Evolutionary conservation across 257 asterid species (phyloP).

Genomic region (Ballota nigra): DNA sequence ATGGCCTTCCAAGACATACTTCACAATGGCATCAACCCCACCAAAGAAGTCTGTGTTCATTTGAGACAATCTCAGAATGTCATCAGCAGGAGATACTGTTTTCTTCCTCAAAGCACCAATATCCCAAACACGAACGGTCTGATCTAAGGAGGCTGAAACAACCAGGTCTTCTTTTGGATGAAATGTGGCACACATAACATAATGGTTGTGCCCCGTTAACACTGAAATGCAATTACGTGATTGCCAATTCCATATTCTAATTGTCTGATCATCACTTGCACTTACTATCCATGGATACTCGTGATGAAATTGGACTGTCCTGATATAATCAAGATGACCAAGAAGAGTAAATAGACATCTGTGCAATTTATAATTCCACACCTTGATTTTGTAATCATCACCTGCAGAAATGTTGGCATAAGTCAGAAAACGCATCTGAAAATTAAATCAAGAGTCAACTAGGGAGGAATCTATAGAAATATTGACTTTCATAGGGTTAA

Average conservation of each 20-base stretch:
- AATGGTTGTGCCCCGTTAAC: conserved; percentile 95
- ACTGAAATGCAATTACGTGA: conserved; percentile 94
- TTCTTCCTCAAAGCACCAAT: conserved; percentile 92
- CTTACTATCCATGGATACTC: conserved; percentile 98
- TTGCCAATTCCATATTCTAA: conserved; percentile 99
- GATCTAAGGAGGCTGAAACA: conserved; percentile 98
- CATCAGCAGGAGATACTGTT: conserved; percentile 94
- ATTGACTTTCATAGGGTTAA: not conserved
- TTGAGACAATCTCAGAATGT: conserved; percentile 74
- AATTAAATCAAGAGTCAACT: not conserved
- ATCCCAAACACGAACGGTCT: conserved; percentile 98
- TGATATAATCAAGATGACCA: conserved; percentile 96
- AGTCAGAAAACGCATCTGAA: not conserved
- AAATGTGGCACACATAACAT: conserved; percentile 95
- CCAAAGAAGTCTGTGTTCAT: conserved; percentile 97
- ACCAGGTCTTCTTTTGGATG: conserved; percentile 97
- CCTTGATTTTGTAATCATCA: conserved; percentile 96
- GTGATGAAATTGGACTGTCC: conserved; percentile 96
- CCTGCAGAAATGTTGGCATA: conserved; percentile 48
- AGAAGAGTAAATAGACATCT: conserved; percentile 93
- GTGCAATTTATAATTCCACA: conserved; percentile 96
- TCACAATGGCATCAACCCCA: conserved; percentile 98
- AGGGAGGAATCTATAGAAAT: not conserved
- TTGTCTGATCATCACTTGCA: conserved; percentile 98
- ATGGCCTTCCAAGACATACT: conserved; percentile 97